These are phyloP conservation scores for Ascochyta lentis DNA, from an alignment of 2,329 filamentous ascomycete species.

Conservation along the genomic window DNA sequence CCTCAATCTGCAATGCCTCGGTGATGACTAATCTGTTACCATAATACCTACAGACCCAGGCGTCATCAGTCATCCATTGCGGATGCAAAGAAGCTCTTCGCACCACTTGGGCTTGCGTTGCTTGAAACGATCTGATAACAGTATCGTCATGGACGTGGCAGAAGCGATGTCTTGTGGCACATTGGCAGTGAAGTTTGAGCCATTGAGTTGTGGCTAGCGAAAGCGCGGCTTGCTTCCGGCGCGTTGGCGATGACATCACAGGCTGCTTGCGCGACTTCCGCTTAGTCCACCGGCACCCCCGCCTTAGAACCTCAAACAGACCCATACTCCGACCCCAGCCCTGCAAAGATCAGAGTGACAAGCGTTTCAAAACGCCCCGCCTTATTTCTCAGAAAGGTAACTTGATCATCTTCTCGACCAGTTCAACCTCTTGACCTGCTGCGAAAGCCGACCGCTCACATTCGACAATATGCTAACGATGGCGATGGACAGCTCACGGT, in stretches of 20 bases:
- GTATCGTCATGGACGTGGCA: background rate
- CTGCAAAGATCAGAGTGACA: constrained; percentile 15
- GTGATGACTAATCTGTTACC: background rate
- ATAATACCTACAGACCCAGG: background rate
- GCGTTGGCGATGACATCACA: constrained; percentile 30
- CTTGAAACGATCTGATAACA: background rate
- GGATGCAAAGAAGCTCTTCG: background rate
- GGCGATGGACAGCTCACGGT: constrained; percentile 22
- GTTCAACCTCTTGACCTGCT: constrained; percentile 17
- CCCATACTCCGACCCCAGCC: constrained; percentile 24
- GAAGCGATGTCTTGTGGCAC: background rate
- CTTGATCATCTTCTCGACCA: background rate
- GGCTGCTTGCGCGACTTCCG: constrained; percentile 17
- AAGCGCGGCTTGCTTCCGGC: constrained; percentile 31
- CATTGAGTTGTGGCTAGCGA: constrained; percentile 11
- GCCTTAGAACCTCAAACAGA: constrained; percentile 26
- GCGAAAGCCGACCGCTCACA: constrained; percentile 16
- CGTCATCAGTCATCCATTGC: background rate
- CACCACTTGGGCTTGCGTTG: too few species aligned
- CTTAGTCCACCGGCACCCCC: constrained; percentile 16
- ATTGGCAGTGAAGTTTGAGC: background rate
- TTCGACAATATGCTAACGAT: constrained; percentile 33
- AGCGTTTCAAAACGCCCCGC: constrained; percentile 16
- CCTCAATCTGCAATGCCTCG: too few species aligned
- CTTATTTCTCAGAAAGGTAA: constrained; percentile 19